phyloP scores from a whole-genome alignment of 1,284 basidiomycete genomes.

The Microstroma glucosiphilum region DNA sequence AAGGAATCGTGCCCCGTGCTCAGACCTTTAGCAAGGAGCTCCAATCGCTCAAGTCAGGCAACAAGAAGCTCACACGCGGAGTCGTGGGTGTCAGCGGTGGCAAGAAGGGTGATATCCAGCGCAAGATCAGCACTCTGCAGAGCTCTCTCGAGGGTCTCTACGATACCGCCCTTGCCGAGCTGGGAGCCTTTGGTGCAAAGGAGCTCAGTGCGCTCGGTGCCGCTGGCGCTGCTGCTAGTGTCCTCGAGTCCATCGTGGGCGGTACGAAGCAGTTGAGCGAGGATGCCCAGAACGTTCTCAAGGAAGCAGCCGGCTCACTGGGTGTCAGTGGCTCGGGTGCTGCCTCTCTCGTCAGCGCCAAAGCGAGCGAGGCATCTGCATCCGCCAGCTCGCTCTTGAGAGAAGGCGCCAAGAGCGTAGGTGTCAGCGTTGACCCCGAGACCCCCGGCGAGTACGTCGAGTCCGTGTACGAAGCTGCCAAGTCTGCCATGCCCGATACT shows the following conservation, averaged over 20 bases:
- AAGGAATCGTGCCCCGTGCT: slow-evolving; percentile 30
- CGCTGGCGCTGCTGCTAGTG: slow-evolving; percentile 23
- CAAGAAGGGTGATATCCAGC: slow-evolving; percentile 19
- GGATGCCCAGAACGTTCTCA: background rate
- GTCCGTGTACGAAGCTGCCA: slow-evolving; percentile 5
- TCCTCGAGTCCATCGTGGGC: slow-evolving; percentile 26
- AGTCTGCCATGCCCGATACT: too few species aligned
- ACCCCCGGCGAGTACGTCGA: slow-evolving; percentile 19
- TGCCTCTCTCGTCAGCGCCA: slow-evolving; percentile 7
- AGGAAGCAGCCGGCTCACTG: background rate
- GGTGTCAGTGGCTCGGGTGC: slow-evolving; percentile 15
- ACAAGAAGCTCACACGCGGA: slow-evolving; percentile 17
- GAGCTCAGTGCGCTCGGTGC: slow-evolving; percentile 23
- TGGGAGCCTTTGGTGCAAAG: slow-evolving; percentile 23
- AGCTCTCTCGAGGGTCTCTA: slow-evolving; percentile 29
- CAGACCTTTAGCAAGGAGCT: slow-evolving; percentile 27
- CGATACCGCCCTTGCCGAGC: slow-evolving; percentile 26
- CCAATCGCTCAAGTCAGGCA: slow-evolving; percentile 20
- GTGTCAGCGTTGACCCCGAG: slow-evolving; percentile 16
- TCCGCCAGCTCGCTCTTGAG: slow-evolving; percentile 1
- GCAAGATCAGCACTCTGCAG: slow-evolving; percentile 25
- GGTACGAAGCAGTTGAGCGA: slow-evolving; percentile 15
- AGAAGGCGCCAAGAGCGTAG: slow-evolving; percentile 7
- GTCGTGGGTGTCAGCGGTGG: slow-evolving; percentile 17
- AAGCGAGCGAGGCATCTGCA: background rate